These are phyloP conservation scores for Penicillium lagena DNA, from an alignment of 495 filamentous ascomycete species.

Conservation along the genomic window DNA sequence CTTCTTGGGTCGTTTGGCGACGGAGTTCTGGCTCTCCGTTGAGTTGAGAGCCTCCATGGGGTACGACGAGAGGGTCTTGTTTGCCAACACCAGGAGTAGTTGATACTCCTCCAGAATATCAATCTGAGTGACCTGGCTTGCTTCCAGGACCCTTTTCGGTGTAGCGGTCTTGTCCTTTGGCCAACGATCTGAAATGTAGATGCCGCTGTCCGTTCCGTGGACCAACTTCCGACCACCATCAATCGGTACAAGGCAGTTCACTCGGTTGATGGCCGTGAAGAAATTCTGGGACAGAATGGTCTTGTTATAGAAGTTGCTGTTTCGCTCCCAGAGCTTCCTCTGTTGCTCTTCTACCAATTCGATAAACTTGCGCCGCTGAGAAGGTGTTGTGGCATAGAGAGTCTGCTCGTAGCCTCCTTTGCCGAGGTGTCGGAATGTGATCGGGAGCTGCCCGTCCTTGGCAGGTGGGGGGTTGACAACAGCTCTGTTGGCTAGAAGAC, in stretches of 20 bases:
- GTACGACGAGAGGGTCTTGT: constrained; percentile 85
- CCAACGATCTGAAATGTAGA: constrained; percentile 85
- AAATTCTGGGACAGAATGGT: constrained; percentile 78
- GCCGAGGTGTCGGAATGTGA: constrained; percentile 98
- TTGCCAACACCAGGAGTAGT: constrained; percentile 84
- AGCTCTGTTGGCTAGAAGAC: constrained; percentile 70
- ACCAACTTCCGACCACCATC: constrained; percentile 95
- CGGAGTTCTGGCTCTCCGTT: constrained; percentile 61
- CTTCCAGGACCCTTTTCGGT: constrained; percentile 81
- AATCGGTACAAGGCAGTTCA: constrained; percentile 89
- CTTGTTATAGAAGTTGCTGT: constrained; percentile 89
- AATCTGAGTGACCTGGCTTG: constrained; percentile 82
- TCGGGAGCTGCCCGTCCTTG: constrained; percentile 75
- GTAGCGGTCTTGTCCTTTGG: constrained; percentile 71
- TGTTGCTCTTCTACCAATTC: constrained; percentile 92
- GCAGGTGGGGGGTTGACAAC: constrained; percentile 42
- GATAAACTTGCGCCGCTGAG: constrained; percentile 86
- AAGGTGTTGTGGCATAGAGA: constrained; percentile 76
- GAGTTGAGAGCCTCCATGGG: constrained; percentile 78
- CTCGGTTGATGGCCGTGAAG: constrained; percentile 73
- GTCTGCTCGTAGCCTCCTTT: constrained; percentile 91
- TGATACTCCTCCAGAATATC: constrained; percentile 94
- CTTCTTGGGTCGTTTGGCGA: constrained; percentile 87
- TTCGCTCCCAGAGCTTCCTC: constrained; percentile 68
- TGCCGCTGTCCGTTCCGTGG: constrained; percentile 86